Percentiles rank a stretch among this genome's conserved stretches.
phyloP scores from a whole-genome alignment of 208 protist genomes.

The Wallacemonas sp. region DNA sequence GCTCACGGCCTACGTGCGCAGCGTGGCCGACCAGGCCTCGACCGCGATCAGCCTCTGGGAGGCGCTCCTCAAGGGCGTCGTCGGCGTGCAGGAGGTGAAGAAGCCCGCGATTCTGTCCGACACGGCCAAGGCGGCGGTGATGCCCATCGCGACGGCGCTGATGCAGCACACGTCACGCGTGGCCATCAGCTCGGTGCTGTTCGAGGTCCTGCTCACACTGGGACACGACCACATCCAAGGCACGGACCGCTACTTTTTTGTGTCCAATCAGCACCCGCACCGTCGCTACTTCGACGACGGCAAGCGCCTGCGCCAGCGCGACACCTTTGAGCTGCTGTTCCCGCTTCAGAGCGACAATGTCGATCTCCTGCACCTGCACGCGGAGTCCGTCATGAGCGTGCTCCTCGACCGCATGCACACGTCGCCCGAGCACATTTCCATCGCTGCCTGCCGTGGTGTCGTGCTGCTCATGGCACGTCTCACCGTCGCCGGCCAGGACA shows the following conservation, averaged over 20 bases:
- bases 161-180: slow-evolving; percentile 41
- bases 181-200: slow-evolving; percentile 39
- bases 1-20: slow-evolving; percentile 32
- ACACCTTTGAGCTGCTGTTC: slow-evolving; percentile 35
- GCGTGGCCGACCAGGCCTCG: slow-evolving; percentile 31
- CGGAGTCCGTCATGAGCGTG: slow-evolving; percentile 33
- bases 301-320: slow-evolving; percentile 7
- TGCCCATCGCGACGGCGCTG: slow-evolving; percentile 46
- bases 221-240: slow-evolving; percentile 82
- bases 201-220: slow-evolving; percentile 71
- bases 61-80: slow-evolving; percentile 55
- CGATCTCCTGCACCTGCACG: slow-evolving; percentile 53
- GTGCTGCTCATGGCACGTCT: slow-evolving; percentile 62
- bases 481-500: slow-evolving; percentile 36
- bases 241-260: slow-evolving; percentile 67
- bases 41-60: slow-evolving; percentile 63
- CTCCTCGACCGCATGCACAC: slow-evolving; percentile 36
- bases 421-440: slow-evolving; percentile 39
- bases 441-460: slow-evolving; percentile 73
- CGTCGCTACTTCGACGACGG: slow-evolving; percentile 12
- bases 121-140: slow-evolving; percentile 35
- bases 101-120: slow-evolving; percentile 56
- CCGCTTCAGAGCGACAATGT: slow-evolving; percentile 19
- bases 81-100: slow-evolving; percentile 48
- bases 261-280: slow-evolving; percentile 16